Evolutionary conservation across 2,329 filamentous ascomycete genomes (phyloP), one percentile per base, ranked within the genome.

Genomic region (Fusarium kyushuense): DNA sequence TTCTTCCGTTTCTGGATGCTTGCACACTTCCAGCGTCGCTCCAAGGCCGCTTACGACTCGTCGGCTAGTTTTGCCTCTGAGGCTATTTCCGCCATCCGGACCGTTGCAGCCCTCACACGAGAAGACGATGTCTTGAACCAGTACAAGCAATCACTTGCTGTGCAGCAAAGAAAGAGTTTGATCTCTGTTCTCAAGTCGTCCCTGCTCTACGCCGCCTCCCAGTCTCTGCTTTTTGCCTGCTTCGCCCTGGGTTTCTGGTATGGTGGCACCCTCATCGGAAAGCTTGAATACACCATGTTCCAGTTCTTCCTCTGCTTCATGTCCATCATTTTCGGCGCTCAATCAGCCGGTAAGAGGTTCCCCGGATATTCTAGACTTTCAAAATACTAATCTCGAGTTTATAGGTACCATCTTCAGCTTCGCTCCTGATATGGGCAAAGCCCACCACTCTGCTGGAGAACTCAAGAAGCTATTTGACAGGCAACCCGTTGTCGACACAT

Each of bases 181-280:
- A 84, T 85, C 12, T 96, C 93, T 1, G 87, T 97, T 32, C 77
- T 93, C 63, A 91, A 89, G 74, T 93, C 92, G 0, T 94, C 92
- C 13, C 76, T 85, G 2, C 87, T 97, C 7, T 98, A 97, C 75
- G 93, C 94, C 1, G 86, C 89, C 3, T 92, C 93, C 1, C 94
- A 97, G 80, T 94, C 92, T 0, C 82, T 97, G 60, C 88, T 92
- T 63, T 96, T 97, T 81, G 84, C 94, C 46, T 93, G 90, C 70
- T 90, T 96, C 62, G 94, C 94, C 0, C 87, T 97, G 6, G 93
- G 92, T 3, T 97, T 97, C 83, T 97, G 93, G 93, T 97, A 96
- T 74, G 94, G 94, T 63, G 92, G 93, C 29, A 91, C 85, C 0
- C 82, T 96, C 32, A 90, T 97, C 54, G 89, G 86, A 23, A 85